Evolutionary conservation across 495 filamentous ascomycete species (phyloP).

Genomic region (Daldinia concentrica): DNA sequence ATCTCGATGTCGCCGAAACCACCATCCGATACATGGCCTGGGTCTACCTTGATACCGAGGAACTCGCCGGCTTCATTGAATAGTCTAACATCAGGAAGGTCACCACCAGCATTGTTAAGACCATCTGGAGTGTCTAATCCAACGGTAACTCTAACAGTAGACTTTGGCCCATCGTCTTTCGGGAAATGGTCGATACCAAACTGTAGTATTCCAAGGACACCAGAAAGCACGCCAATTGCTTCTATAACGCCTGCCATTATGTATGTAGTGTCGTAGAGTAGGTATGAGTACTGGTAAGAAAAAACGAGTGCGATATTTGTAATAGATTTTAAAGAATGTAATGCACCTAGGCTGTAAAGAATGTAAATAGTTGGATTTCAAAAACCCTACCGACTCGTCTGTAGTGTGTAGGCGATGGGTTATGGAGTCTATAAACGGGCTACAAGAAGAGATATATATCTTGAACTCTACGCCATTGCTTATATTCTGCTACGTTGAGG

Average conservation of each 20-base stretch:
- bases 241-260: slow-evolving; percentile 36
- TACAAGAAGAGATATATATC: slow-evolving; percentile 17
- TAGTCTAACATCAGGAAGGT: slow-evolving; percentile 48
- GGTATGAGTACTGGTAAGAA: not conserved
- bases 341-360: slow-evolving; percentile 15
- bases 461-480: not conserved
- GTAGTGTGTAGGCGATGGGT: not conserved
- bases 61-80: slow-evolving; percentile 45
- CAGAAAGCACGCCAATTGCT: slow-evolving; percentile 33
- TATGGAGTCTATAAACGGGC: not conserved
- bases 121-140: slow-evolving; percentile 41
- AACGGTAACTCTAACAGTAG: slow-evolving; percentile 37
- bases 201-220: slow-evolving; percentile 34
- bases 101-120: slow-evolving; percentile 40
- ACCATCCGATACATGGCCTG: slow-evolving; percentile 38
- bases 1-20: slow-evolving; percentile 39
- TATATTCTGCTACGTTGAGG: not conserved
- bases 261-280: slow-evolving; percentile 2
- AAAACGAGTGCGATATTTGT: slow-evolving; percentile 6
- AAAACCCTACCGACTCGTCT: not conserved
- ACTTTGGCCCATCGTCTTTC: slow-evolving; percentile 13
- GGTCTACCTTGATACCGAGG: slow-evolving; percentile 37
- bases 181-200: slow-evolving; percentile 39
- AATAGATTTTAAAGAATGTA: slow-evolving; percentile 6
- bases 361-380: slow-evolving; percentile 19